Evolutionary conservation across 2,329 filamentous ascomycete genomes (phyloP), one percentile per base, ranked within the genome.

Genomic region (Hypoxylon sp.): DNA sequence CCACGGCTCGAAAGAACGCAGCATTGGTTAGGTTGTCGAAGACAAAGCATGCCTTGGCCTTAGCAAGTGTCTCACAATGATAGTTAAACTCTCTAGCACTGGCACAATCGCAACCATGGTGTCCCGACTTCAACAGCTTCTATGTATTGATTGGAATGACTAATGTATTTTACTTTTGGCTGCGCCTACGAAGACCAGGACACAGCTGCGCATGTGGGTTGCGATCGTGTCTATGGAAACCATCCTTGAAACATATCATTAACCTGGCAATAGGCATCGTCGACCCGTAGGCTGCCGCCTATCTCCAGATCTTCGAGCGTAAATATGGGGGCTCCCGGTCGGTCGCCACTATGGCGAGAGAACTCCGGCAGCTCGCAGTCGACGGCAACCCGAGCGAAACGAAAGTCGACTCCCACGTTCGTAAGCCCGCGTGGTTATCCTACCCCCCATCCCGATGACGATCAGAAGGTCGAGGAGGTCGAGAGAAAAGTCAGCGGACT

Each of bases 151-250:
- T n/a, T 24, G 39, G 34, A 6, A 67, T 17, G 37, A 41, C 37
- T 41, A 19, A 41, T 70, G 62, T 62, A 56, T 41, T 44, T 53
- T 22, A 7, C 56, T n/a, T 65, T 68, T 43, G 61, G 55, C 24
- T 68, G 59, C 43, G 44, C 54, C 10, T 67, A 56, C 32, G 62
- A 67, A 15, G 24, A 22, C 28, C 34, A 49, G 32, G 54, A 51
- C 26, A 8, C 50, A 7, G 56, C 56, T 5, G 55, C 61, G 13
- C 63, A 56, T 22, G 30, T 59, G 13, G 50, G 57, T 22, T 43
- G 52, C n/a, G 20, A 10, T 39, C 8, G 24, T 41, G 4, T 19
- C 11, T 6, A 19, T 1, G 17, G 11, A 34, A 37, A 3, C 10
- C 20, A 1, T 20, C 30, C 26, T 11, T 15, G 26, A 52, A 17